Conservation (phyloP, 306 rosid genomes). For the Cucurbita moschata region DNA sequence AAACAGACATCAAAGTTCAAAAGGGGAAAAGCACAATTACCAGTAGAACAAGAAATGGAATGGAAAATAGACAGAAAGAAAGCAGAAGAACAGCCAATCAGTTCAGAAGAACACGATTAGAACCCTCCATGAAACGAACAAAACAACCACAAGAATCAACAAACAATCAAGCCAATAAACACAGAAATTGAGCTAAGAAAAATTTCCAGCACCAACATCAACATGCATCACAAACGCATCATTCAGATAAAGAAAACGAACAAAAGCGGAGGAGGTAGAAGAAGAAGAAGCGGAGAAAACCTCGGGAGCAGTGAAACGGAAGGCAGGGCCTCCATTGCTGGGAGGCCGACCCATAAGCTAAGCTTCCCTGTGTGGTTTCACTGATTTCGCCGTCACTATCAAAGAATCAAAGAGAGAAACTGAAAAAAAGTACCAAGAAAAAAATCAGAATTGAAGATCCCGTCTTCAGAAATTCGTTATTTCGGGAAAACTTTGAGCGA, state of each 20-base stretch:
- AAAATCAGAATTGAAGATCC: constrained; percentile 1
- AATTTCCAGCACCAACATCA: not conserved
- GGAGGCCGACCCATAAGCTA: constrained; percentile 88
- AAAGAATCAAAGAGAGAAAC: not conserved
- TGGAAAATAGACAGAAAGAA: not conserved
- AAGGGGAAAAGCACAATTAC: not conserved
- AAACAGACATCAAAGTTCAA: not conserved
- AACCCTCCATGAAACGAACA: not conserved
- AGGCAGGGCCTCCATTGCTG: constrained; percentile 91
- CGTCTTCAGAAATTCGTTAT: constrained; percentile 4
- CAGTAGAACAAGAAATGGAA: not conserved
- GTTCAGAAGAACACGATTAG: not conserved
- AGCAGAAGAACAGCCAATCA: not conserved
- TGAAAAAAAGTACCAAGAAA: not conserved
- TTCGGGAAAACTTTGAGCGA: not conserved
- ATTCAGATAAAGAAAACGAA: not conserved
- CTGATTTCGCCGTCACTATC: constrained; percentile 6
- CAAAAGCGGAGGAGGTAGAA: not conserved
- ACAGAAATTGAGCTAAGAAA: not conserved
- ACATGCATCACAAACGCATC: not conserved
- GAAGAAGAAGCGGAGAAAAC: constrained; percentile 15
- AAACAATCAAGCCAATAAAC: not conserved
- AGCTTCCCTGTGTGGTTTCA: not conserved
- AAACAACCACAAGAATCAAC: not conserved
- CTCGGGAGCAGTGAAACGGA: constrained; percentile 73